Base-by-base conservation (phyloP, 2,329 filamentous ascomycete genomes). In the Diplocarpon rosae region DNA sequence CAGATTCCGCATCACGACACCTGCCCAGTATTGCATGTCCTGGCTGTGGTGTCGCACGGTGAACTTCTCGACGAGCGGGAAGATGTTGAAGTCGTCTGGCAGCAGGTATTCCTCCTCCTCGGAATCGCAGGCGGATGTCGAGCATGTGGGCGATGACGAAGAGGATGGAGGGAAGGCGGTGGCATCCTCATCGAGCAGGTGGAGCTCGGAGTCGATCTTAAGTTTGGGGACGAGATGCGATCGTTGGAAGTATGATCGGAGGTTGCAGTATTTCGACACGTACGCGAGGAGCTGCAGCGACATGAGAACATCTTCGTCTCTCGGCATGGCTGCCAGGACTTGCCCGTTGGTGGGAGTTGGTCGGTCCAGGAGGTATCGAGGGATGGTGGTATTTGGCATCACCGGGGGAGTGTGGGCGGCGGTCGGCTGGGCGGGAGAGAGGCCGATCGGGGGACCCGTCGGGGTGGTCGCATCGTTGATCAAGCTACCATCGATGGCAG, bases 1-100 rank as follows among this genome's bases (percentile, higher is more conserved):
- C 39, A 98, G 76, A 62, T 98, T 98, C 52, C 92, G 78, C 92
- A 98, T 98, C 37, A 98, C 92, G 13, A 98, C 92, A 50, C 90
- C 92, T 14, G 92, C 92, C 92, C 92, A 98, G 69, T 98, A 98
- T 64, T 95, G 90, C 92, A 98, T 98, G 62, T 95, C 89, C 48
- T 87, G 85, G 52, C 85, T 88, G 66, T 95, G 87, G 61, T 95
- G 88, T 52, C 92, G 80, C 27, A 95, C 86, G 4, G 92, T 98
- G 63, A 96, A 98, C 65, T 95, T 96, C 66, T 98, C 92, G 38
- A 98, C 92, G 30, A 98, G 71, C 2, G 92, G 92, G 66, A 98
- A 98, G 54, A 98, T 94, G 66, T 98, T 98, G 67, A 94, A 90
- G 63, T 96, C 87, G 60, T 96, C 90, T 12, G 89, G 85, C 7